These are phyloP conservation scores for Chlorella ohadii DNA, from an alignment of 139 green algal genomes.

Conservation along the genomic window DNA sequence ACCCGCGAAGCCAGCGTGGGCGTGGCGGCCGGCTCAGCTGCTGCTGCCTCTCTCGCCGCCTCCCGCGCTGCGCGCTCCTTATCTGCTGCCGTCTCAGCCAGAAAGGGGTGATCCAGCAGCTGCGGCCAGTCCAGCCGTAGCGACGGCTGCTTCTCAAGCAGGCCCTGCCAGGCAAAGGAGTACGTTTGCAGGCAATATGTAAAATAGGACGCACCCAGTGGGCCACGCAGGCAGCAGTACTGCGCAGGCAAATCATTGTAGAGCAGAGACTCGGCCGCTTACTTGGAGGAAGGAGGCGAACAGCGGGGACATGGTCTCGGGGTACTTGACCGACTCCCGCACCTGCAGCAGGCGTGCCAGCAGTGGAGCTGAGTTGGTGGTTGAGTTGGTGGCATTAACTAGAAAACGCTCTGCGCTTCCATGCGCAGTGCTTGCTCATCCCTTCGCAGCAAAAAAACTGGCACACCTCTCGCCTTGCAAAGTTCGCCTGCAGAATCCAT, in stretches of 20 bases:
- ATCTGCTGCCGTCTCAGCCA: slow-evolving; percentile 71
- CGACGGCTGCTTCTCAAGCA: slow-evolving; percentile 94
- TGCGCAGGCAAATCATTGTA: too few species aligned
- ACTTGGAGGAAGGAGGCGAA: slow-evolving; percentile 95
- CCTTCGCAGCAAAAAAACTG: too few species aligned
- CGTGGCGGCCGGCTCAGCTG: not conserved
- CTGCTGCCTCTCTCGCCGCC: slow-evolving; percentile 36
- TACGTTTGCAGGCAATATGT: not conserved
- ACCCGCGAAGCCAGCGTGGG: slow-evolving; percentile 36
- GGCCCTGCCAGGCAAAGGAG: slow-evolving; percentile 57
- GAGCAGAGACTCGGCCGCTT: too few species aligned
- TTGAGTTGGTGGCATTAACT: too few species aligned
- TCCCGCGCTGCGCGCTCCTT: slow-evolving; percentile 61
- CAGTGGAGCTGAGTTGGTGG: too few species aligned
- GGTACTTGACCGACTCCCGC: slow-evolving; percentile 92
- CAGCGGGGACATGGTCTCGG: slow-evolving; percentile 82
- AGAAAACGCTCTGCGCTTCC: too few species aligned
- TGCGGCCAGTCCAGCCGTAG: slow-evolving; percentile 92
- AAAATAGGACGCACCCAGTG: too few species aligned
- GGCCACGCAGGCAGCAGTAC: too few species aligned
- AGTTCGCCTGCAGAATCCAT: too few species aligned
- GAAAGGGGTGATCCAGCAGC: slow-evolving; percentile 95
- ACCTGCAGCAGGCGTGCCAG: too few species aligned
- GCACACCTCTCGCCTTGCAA: too few species aligned
- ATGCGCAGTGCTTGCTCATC: too few species aligned